Evolutionary conservation across 202 grass and related monocot genomes (phyloP).

Genomic region (Alloteropsis angusta): DNA sequence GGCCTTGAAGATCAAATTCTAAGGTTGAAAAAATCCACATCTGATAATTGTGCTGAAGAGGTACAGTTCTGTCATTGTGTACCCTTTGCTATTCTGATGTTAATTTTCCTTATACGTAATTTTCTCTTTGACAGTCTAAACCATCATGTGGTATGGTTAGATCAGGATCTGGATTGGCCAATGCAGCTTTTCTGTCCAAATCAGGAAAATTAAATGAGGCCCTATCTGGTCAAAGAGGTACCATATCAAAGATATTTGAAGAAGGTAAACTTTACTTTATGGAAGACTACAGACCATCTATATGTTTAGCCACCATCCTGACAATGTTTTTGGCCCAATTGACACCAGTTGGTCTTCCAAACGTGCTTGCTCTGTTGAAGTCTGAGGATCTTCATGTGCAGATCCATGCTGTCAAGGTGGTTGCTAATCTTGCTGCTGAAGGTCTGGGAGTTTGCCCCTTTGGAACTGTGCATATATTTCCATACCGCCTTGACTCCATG

Average conservation of each 20-base stretch:
- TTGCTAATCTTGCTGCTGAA: conserved; percentile 94
- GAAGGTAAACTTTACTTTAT: conserved; percentile 55
- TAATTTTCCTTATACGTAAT: neutral
- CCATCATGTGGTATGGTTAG: conserved; percentile 43
- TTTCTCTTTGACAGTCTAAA: conserved; percentile 44
- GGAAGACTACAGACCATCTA: neutral
- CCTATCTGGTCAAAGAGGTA: conserved; percentile 51
- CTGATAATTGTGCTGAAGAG: conserved; percentile 53
- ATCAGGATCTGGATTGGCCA: conserved; percentile 47
- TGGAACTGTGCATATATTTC: conserved; percentile 17
- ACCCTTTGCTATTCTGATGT: conserved; percentile 5
- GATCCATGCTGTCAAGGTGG: conserved; percentile 68
- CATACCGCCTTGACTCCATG: neutral
- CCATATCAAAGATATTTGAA: conserved; percentile 90
- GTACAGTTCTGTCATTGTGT: conserved; percentile 31
- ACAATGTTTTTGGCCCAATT: conserved; percentile 25
- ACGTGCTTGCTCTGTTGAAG: conserved; percentile 75
- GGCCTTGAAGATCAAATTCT: conserved; percentile 71
- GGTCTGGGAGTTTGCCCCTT: conserved; percentile 31
- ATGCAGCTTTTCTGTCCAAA: conserved; percentile 34
- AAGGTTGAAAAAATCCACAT: conserved; percentile 45
- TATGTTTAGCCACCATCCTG: conserved; percentile 11
- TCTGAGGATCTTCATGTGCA: conserved; percentile 83
- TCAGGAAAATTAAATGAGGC: conserved; percentile 58
- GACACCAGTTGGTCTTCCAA: conserved; percentile 62